Conservation (phyloP, 1,284 basidiomycete species). For the Ustilago curta region DNA sequence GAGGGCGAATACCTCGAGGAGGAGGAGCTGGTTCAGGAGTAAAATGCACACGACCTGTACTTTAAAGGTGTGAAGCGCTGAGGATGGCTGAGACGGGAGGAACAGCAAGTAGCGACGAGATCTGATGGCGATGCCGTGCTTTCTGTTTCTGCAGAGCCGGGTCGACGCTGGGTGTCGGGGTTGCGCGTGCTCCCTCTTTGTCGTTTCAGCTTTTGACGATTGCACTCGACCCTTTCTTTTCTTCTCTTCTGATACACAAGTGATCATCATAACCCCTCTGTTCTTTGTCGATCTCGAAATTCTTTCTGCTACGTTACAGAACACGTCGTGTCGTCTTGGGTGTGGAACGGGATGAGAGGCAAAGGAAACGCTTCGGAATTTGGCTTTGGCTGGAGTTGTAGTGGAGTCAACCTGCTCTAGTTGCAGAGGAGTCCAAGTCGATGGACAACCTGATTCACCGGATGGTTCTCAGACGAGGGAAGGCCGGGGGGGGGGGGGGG, state of each 20-base stretch:
- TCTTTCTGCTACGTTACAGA: background rate
- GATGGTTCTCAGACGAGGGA: too few species aligned
- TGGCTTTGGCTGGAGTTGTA: too few species aligned
- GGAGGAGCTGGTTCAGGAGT: slow-evolving; percentile 56
- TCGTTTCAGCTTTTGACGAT: background rate
- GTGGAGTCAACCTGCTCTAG: too few species aligned
- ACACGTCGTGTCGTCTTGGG: background rate
- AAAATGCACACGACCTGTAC: slow-evolving; percentile 8
- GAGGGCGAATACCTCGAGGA: slow-evolving; percentile 64
- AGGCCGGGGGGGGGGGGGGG: too few species aligned
- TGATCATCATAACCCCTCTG: slow-evolving; percentile 2
- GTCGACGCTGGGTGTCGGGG: background rate
- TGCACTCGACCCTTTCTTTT: background rate
- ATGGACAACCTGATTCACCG: too few species aligned
- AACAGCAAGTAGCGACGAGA: background rate
- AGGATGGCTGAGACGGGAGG: background rate
- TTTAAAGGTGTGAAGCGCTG: background rate
- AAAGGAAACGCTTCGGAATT: too few species aligned
- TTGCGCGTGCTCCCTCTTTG: background rate
- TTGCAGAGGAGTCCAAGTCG: too few species aligned
- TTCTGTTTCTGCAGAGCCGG: background rate
- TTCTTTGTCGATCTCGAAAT: slow-evolving; percentile 1
- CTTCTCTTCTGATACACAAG: slow-evolving; percentile 18
- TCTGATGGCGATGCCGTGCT: slow-evolving; percentile 15
- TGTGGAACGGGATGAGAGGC: background rate